phyloP scores from a whole-genome alignment of 2,329 filamentous ascomycete species.

The Calonectria pseudoreteaudii region DNA sequence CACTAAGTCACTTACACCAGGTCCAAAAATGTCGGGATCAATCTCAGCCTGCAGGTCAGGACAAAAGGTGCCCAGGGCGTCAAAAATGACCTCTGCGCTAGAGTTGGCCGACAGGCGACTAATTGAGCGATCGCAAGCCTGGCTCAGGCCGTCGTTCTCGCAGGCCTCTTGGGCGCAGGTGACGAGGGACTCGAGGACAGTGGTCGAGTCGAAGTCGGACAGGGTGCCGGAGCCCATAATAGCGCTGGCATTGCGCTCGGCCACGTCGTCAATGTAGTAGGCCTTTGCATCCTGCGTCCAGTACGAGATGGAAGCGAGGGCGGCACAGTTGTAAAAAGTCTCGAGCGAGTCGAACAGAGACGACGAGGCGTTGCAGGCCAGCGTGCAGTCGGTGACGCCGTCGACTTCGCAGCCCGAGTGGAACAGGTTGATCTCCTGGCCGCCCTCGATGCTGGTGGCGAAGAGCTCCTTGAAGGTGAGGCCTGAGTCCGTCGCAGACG shows the following conservation, averaged over 20 bases:
- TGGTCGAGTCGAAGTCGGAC: constrained; percentile 45
- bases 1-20: constrained; percentile 45
- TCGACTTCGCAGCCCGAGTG: constrained; percentile 47
- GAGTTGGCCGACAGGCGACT: constrained; percentile 42
- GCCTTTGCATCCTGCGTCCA: constrained; percentile 45
- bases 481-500: constrained; percentile 39
- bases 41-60: constrained; percentile 51
- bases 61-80: constrained; percentile 50
- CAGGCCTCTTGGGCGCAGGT: constrained; percentile 51
- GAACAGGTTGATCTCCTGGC: constrained; percentile 47
- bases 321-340: constrained; percentile 54
- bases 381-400: constrained; percentile 46
- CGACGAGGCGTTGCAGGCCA: constrained; percentile 46
- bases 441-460: constrained; percentile 47
- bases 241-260: constrained; percentile 50
- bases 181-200: constrained; percentile 49
- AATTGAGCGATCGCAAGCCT: constrained; percentile 46
- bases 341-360: constrained; percentile 51
- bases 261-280: constrained; percentile 47
- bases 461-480: constrained; percentile 51
- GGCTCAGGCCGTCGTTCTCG: constrained; percentile 47
- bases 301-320: constrained; percentile 49
- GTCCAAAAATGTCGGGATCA: constrained; percentile 54
- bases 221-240: constrained; percentile 50
- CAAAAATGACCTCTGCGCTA: constrained; percentile 45